Evolutionary conservation across 305 asterid genomes (phyloP), one percentile per base, ranked within the genome.

Genomic region (Stenogyne calaminthoides): DNA sequence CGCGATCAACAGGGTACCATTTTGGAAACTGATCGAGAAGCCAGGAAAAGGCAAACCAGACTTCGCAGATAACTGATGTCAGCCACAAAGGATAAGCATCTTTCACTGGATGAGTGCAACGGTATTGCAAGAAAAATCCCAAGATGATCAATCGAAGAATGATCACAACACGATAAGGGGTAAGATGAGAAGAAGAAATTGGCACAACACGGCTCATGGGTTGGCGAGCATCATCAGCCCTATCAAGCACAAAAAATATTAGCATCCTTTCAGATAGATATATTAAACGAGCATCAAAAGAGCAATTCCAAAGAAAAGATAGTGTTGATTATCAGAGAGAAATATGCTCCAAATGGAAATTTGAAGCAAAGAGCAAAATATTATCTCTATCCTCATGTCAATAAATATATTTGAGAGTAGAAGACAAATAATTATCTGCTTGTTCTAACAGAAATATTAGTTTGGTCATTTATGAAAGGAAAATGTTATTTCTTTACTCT

Each of bases 111-210:
- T 84, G 88, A 18, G 86, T 81, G 18, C 76, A 75, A 40, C 86
- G 84, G 59, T 81, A 81, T 79, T 84, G 88, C 81, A 83, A 73
- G 86, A 91, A 91, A 81, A 89, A 89, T 32, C 90, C 86, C 84
- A 91, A 84, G 73, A 91, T 86, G 80, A 91, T 86, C 80, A 91
- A 61, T 59, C 96, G 96, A 78, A 91, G 87, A 78, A 91, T 68
- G 81, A 91, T 91, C 56, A 91, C 83, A 52, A 86, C 88, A 66
- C 97, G 88, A 70, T 85, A 85, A 16, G 90, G 88, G 40, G 89
- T 85, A 14, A 85, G 78, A 74, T 83, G 83, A 69, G 86, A 42
- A 52, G 90, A 83, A 14, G 84, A 68, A 79, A 85, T 75, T 22
- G 90, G 88, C 52, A 77, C 72, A 22, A 83, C 73, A 27, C 88